phyloP scores from a whole-genome alignment of 495 filamentous ascomycete species.

The Penicillium cataractarum region DNA sequence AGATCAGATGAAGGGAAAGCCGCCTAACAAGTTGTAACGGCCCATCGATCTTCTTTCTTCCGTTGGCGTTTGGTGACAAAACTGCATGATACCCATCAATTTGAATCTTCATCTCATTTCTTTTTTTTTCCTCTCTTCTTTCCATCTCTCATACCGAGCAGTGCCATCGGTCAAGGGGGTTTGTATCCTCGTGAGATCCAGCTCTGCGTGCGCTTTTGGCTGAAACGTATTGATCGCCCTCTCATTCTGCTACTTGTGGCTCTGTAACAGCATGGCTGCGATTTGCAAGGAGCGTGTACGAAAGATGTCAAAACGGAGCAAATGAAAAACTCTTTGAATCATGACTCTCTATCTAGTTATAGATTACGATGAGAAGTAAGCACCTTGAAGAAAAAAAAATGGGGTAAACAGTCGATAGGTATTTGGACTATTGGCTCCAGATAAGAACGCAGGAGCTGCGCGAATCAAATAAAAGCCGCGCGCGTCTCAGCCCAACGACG shows the following conservation, averaged over 20 bases:
- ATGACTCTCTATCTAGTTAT: not conserved
- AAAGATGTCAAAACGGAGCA: not conserved
- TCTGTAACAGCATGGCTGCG: not conserved
- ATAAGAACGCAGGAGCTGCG: slow-evolving; percentile 6
- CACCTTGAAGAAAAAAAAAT: not conserved
- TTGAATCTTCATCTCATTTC: slow-evolving; percentile 2
- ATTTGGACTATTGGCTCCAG: slow-evolving; percentile 7
- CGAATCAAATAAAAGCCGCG: slow-evolving; percentile 20
- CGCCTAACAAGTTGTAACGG: slow-evolving; percentile 41
- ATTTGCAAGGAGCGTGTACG: slow-evolving; percentile 4
- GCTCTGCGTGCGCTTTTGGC: slow-evolving; percentile 1
- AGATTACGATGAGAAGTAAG: not conserved
- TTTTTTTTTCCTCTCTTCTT: not conserved
- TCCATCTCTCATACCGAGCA: not conserved
- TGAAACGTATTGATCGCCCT: slow-evolving; percentile 2
- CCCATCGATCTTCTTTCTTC: not conserved
- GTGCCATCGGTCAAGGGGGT: not conserved
- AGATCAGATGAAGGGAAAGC: slow-evolving; percentile 56
- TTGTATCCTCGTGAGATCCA: not conserved
- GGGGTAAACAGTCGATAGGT: not conserved
- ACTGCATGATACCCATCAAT: slow-evolving; percentile 19
- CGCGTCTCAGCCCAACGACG: slow-evolving; percentile 1
- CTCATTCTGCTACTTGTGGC: not conserved
- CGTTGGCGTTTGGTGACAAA: slow-evolving; percentile 9
- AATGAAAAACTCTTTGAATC: not conserved